These are phyloP conservation scores for Mrakia blollopis DNA, from an alignment of 768 basidiomycete genomes.

Conservation along the genomic window DNA sequence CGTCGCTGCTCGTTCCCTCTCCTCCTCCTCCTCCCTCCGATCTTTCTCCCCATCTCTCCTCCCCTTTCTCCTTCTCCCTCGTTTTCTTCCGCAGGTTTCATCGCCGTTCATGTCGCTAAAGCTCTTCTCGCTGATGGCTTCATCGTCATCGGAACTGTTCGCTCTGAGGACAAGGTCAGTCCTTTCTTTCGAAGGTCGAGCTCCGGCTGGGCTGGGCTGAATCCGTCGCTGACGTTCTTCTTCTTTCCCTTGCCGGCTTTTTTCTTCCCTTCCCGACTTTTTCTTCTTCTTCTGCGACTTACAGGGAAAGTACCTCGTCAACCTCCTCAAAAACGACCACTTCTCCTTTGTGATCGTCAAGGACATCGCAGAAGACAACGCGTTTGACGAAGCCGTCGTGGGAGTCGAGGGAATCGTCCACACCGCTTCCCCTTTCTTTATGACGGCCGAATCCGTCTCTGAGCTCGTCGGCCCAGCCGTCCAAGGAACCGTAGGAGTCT, in stretches of 20 bases:
- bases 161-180: slow-evolving; percentile 53
- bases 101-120: slow-evolving; percentile 59
- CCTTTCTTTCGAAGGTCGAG: too few relatives aligned
- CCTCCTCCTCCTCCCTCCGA: neutral
- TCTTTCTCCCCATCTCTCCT: neutral
- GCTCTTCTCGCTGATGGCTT: slow-evolving; percentile 60
- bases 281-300: too few relatives aligned
- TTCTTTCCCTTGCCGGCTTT: neutral
- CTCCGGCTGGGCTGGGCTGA: too few relatives aligned
- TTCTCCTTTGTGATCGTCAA: slow-evolving; percentile 64
- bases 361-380: slow-evolving; percentile 60
- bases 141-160: slow-evolving; percentile 61
- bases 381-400: slow-evolving; percentile 73
- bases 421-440: slow-evolving; percentile 29
- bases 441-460: slow-evolving; percentile 40
- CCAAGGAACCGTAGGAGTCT: slow-evolving; percentile 60
- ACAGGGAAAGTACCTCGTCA: slow-evolving; percentile 52
- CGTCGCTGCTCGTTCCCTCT: neutral
- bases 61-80: neutral
- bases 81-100: slow-evolving; percentile 47
- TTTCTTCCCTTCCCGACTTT: neutral
- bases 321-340: slow-evolving; percentile 53
- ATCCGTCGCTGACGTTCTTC: neutral
- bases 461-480: slow-evolving; percentile 66
- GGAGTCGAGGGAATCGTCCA: slow-evolving; percentile 62